Percentiles rank a stretch among this genome's conserved stretches.
Evolutionary conservation across 306 rosid species (phyloP).

Genomic region (Cicer judaicum): DNA sequence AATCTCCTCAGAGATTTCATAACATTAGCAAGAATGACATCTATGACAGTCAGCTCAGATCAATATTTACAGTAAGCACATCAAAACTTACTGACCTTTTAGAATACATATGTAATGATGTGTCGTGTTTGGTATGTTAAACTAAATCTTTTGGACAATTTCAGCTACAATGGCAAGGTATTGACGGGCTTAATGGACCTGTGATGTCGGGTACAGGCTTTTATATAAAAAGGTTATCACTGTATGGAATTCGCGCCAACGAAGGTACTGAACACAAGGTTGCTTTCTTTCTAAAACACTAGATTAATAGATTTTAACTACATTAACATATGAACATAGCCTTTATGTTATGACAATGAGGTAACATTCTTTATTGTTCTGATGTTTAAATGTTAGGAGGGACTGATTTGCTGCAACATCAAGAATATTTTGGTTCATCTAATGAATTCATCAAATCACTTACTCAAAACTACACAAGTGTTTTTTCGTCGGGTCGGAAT

Average conservation of each 20-base stretch:
- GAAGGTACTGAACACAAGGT: conserved; percentile 51
- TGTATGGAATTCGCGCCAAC: conserved; percentile 43
- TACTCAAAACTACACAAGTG: conserved; percentile 34
- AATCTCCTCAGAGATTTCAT: conserved; percentile 69
- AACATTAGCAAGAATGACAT: conserved; percentile 63
- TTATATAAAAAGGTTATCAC: conserved; percentile 59
- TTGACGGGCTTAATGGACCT: conserved; percentile 72
- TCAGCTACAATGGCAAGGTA: conserved; percentile 59
- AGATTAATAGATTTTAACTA: not conserved
- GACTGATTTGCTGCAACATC: conserved; percentile 47
- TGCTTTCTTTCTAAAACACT: conserved; percentile 12
- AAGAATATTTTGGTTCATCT: conserved; percentile 58
- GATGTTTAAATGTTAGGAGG: conserved; percentile 42
- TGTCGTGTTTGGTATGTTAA: conserved; percentile 11
- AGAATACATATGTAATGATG: not conserved
- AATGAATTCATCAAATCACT: conserved; percentile 63
- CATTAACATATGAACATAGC: conserved; percentile 24
- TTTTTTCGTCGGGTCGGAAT: conserved; percentile 5
- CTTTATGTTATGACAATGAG: conserved; percentile 24
- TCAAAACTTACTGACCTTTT: not conserved
- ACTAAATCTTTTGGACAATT: not conserved
- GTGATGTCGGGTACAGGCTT: conserved; percentile 64
- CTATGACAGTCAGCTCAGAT: conserved; percentile 65
- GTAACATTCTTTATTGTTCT: not conserved
- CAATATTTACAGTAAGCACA: conserved; percentile 42